These are phyloP conservation scores for Nitzschia sp. DNA, from an alignment of 108 stramenopile species.

Conservation along the genomic window DNA sequence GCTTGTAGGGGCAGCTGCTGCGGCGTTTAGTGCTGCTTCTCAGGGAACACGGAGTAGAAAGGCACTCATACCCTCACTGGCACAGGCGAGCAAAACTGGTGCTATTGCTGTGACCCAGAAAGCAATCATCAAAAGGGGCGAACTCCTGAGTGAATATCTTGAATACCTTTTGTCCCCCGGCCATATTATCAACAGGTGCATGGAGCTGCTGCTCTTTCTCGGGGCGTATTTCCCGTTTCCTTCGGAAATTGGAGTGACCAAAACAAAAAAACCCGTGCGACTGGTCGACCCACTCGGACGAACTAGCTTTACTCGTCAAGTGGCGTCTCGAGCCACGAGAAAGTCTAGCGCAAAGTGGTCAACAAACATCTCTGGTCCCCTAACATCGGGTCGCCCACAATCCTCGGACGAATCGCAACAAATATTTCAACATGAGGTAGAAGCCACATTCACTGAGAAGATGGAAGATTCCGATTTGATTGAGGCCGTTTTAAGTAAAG, in stretches of 20 bases:
- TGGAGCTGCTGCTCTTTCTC: slow-evolving; percentile 75
- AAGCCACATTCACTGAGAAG: not conserved
- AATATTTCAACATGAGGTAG: not conserved
- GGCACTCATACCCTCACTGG: slow-evolving; percentile 72
- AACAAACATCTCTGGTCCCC: not conserved
- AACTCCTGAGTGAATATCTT: slow-evolving; percentile 73
- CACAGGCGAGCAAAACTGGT: slow-evolving; percentile 74
- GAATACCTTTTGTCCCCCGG: slow-evolving; percentile 60
- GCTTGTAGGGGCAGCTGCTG: slow-evolving; percentile 71
- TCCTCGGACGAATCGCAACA: not conserved
- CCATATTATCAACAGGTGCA: slow-evolving; percentile 58
- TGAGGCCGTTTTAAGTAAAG: slow-evolving; percentile 40
- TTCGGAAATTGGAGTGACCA: slow-evolving; percentile 24
- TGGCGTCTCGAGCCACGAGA: slow-evolving; percentile 17
- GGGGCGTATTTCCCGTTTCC: slow-evolving; percentile 77
- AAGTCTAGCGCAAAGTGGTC: not conserved
- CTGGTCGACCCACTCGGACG: slow-evolving; percentile 54
- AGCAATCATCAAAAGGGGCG: slow-evolving; percentile 59
- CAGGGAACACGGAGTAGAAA: slow-evolving; percentile 47
- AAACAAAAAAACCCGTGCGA: slow-evolving; percentile 18
- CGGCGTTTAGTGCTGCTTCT: slow-evolving; percentile 50
- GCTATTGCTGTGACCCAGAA: slow-evolving; percentile 66
- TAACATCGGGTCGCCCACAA: not conserved
- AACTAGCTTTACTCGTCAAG: slow-evolving; percentile 31
- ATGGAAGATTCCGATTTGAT: slow-evolving; percentile 8